Evolutionary conservation across 2,329 filamentous ascomycete species (phyloP).

Genomic region (Ophiostoma ips): DNA sequence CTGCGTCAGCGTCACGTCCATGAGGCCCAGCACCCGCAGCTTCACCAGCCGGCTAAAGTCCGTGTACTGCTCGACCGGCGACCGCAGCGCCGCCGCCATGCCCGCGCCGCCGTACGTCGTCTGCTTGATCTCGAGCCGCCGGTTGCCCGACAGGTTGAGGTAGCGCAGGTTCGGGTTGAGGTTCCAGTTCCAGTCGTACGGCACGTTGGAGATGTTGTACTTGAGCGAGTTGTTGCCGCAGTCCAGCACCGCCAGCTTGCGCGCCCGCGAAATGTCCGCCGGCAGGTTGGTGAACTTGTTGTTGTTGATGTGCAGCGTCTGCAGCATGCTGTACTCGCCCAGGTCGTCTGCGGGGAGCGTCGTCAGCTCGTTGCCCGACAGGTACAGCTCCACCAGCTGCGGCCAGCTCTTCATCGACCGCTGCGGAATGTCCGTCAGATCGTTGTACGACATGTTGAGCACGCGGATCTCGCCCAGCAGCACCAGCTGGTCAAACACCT

Average conservation of each 20-base stretch:
- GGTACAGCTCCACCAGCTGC: conserved; percentile 77
- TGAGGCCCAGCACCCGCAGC: conserved; percentile 76
- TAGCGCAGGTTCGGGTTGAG: conserved; percentile 92
- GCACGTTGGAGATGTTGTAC: conserved; percentile 98
- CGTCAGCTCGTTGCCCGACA: conserved; percentile 89
- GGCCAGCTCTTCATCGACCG: conserved; percentile 81
- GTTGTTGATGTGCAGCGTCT: conserved; percentile 86
- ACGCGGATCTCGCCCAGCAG: conserved; percentile 71
- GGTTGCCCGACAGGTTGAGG: conserved; percentile 93
- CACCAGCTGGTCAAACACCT: conserved; percentile 84
- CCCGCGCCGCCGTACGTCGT: conserved; percentile 40
- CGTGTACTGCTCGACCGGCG: conserved; percentile 50
- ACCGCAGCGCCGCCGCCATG: conserved; percentile 40
- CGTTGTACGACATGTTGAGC: conserved; percentile 89
- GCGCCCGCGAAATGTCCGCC: conserved; percentile 86
- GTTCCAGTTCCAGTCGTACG: conserved; percentile 99
- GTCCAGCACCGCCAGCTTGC: conserved; percentile 81
- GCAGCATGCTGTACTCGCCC: conserved; percentile 75
- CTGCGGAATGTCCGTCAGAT: conserved; percentile 81
- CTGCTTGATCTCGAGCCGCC: conserved; percentile 78
- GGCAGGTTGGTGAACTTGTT: conserved; percentile 97
- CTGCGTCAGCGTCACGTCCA: conserved; percentile 94
- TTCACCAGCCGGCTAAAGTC: conserved; percentile 80
- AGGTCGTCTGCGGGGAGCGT: conserved; percentile 86
- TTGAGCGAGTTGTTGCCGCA: conserved; percentile 91